phyloP scores from a whole-genome alignment of 192 early-diverging fungal genomes.

The Linnemannia elongata region DNA sequence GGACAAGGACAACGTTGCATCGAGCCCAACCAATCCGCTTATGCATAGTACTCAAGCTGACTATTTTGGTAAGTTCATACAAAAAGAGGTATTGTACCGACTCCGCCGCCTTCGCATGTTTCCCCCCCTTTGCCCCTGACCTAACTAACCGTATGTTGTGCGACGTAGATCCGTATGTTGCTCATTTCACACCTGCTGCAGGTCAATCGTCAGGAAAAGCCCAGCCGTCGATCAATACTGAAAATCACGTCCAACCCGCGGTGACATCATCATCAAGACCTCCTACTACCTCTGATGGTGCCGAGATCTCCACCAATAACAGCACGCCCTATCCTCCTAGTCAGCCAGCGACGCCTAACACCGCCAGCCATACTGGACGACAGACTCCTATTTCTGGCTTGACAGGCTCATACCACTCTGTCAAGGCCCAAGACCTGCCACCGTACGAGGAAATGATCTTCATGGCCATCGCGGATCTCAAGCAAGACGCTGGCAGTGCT shows the following conservation, averaged over 20 bases:
- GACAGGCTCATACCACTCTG: conserved; percentile 18
- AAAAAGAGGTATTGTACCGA: background rate
- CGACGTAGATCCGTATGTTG: conserved; percentile 12
- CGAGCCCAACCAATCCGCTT: background rate
- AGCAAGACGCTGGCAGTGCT: conserved; percentile 55
- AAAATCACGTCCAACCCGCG: background rate
- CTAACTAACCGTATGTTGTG: background rate
- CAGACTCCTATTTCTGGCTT: conserved; percentile 22
- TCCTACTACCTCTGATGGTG: background rate
- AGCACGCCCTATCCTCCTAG: background rate
- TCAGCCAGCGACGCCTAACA: conserved; percentile 31
- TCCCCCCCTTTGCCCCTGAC: background rate
- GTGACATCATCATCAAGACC: background rate
- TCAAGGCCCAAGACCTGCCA: conserved; percentile 55
- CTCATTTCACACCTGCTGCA: conserved; percentile 14
- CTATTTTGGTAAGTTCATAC: conserved; percentile 36
- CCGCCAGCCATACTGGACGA: conserved; percentile 7
- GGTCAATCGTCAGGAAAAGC: background rate
- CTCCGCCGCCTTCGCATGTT: background rate
- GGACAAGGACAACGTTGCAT: background rate
- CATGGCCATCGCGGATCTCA: conserved; percentile 58
- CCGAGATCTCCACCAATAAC: background rate
- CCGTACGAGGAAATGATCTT: conserved; percentile 69
- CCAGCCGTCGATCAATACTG: background rate
- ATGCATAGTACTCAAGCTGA: conserved; percentile 15